Conservation (phyloP, 1,139 yeast species). For the Geotrichum citri-aurantii region DNA sequence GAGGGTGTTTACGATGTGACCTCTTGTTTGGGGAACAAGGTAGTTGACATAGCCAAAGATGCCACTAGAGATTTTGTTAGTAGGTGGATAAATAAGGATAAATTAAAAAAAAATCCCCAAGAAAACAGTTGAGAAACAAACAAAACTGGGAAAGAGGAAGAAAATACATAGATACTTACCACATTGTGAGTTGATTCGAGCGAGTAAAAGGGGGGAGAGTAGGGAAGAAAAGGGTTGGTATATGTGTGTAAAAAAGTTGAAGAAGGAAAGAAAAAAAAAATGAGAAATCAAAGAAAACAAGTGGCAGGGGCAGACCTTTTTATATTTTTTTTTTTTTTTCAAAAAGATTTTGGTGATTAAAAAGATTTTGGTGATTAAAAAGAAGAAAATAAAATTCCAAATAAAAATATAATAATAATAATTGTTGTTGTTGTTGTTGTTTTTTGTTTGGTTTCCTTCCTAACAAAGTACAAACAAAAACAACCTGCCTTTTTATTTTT, state of each 20-base stretch:
- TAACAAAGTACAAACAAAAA: neutral
- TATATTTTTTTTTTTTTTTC: conserved; percentile 17
- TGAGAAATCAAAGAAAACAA: conserved; percentile 23
- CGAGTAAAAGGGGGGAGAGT: conserved; percentile 22
- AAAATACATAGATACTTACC: conserved; percentile 10
- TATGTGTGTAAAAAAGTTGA: conserved; percentile 19
- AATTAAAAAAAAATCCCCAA: no score
- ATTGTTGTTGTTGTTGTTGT: conserved; percentile 13
- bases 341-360: no score
- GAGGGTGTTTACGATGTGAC: conserved; percentile 83
- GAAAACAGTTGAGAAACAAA: no score
- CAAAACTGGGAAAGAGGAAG: neutral
- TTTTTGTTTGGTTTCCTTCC: neutral
- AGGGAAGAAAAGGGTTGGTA: conserved; percentile 17
- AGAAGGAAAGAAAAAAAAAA: conserved; percentile 24
- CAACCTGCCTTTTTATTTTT: neutral
- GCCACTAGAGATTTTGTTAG: conserved; percentile 49
- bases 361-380: no score
- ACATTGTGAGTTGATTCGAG: conserved; percentile 23
- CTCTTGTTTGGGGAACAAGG: conserved; percentile 85
- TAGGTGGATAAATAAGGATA: no score
- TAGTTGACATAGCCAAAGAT: conserved; percentile 97
- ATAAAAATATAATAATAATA: conserved; percentile 22
- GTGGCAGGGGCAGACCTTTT: conserved; percentile 22
- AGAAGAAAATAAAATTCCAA: conserved; percentile 23